Conservation (phyloP, 2,329 filamentous ascomycete species). For the Penicillium verrucosum region DNA sequence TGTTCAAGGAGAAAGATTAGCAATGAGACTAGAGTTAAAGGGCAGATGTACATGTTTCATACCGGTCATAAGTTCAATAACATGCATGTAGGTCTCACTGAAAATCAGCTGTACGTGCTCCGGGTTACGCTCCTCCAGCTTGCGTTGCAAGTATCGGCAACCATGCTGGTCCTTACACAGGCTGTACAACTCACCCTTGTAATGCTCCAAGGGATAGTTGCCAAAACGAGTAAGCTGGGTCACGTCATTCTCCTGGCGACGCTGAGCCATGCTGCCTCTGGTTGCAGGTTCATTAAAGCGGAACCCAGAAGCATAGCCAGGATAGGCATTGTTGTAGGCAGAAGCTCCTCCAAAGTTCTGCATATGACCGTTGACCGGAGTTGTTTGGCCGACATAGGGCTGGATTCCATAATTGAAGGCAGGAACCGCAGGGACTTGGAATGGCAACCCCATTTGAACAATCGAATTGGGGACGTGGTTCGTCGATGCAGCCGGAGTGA, state of each 20-base stretch:
- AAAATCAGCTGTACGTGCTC: constrained; percentile 91
- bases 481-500: constrained; percentile 40
- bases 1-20: constrained; percentile 28
- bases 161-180: constrained; percentile 98
- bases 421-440: constrained; percentile 27
- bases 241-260: constrained; percentile 49
- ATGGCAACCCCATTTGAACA: constrained; percentile 34
- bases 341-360: constrained; percentile 47
- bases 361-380: constrained; percentile 36
- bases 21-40: background rate
- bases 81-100: constrained; percentile 85
- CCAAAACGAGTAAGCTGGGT: constrained; percentile 74
- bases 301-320: constrained; percentile 49
- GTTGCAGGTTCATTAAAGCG: constrained; percentile 71
- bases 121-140: constrained; percentile 82
- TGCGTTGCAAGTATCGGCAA: constrained; percentile 94
- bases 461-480: constrained; percentile 25
- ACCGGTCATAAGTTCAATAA: constrained; percentile 93
- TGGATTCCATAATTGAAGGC: constrained; percentile 52
- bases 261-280: constrained; percentile 68
- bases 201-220: constrained; percentile 76
- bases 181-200: constrained; percentile 78
- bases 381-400: constrained; percentile 54
- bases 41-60: constrained; percentile 16
- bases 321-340: constrained; percentile 51